Evolutionary conservation across 2,329 filamentous ascomycete species (phyloP), one percentile per base, ranked within the genome.

Genomic region (Coniochaeta hoffmannii): DNA sequence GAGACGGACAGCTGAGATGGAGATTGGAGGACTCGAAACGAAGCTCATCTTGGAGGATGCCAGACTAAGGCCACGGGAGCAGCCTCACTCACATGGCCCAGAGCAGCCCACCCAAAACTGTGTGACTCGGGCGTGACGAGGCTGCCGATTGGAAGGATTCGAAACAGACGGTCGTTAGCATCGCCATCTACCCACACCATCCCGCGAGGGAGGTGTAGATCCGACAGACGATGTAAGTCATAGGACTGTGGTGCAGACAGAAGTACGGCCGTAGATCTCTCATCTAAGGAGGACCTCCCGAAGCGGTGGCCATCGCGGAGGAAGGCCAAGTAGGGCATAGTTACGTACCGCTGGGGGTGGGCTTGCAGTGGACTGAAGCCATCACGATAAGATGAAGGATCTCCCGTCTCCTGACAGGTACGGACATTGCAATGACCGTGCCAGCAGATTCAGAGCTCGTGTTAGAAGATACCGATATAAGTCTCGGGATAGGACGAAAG

Each of bases 111-210:
- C 6, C 12, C 19, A 34, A n/a, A 19, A 19, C 28, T 50, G 49
- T 24, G 49, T 50, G 49, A 31, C 49, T n/a, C 49, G 28, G 30
- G 28, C 14, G 49, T 50, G 49, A 50, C 15, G 15, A 34, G 12
- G 49, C 49, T 50, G n/a, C 49, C 49, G n/a, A 50, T 50, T 50
- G 49, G 49, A 50, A 46, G 41, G 9, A 28, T n/a, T 10, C 22
- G 41, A 28, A 46, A 28, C 41, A 46, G 41, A 46, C 17, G 41
- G 41, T 46, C 22, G 41, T 22, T 15, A 15, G 11, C 24, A n/a
- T 46, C 41, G 41, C 26, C 41, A 46, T 46, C 19, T 28, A 28
- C 22, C 22, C 22, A 28, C 41, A 41, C 17, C 22, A 41, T 19
- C 36, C 36, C 36, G 36, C 41, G n/a, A 5, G 41, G 22, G 24